A percentile compares a stretch with the other conserved stretches of the same genome.
These are phyloP conservation scores for Fusarium solani-melongenae DNA, from an alignment of 2,329 filamentous ascomycete genomes.

Conservation along the genomic window DNA sequence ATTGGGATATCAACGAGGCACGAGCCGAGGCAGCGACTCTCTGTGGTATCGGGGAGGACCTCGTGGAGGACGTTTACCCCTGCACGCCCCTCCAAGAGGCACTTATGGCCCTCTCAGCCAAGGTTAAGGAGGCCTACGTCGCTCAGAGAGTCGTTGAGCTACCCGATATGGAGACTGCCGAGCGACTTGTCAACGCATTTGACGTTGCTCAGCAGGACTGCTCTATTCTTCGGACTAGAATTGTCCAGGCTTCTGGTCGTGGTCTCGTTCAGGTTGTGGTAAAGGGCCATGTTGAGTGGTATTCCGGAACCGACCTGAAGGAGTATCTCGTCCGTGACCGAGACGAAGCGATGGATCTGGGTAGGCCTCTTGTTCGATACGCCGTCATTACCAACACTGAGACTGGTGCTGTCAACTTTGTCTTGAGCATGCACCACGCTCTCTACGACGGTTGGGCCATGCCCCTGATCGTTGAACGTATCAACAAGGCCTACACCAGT, in stretches of 20 bases:
- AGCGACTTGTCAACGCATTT: conserved; percentile 56
- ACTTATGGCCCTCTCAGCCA: conserved; percentile 63
- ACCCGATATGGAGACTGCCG: conserved; percentile 48
- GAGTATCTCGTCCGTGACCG: conserved; percentile 56
- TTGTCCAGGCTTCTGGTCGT: conserved; percentile 56
- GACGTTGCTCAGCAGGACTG: conserved; percentile 51
- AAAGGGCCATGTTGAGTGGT: conserved; percentile 51
- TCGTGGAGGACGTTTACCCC: conserved; percentile 64
- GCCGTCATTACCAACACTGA: conserved; percentile 52
- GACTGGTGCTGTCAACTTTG: conserved; percentile 54
- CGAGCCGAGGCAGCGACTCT: conserved; percentile 52
- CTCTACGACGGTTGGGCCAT: conserved; percentile 67
- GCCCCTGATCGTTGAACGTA: conserved; percentile 60
- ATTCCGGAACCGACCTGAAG: conserved; percentile 48
- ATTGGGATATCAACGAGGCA: conserved; percentile 50
- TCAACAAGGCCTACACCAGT: conserved; percentile 57
- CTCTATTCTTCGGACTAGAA: conserved; percentile 60
- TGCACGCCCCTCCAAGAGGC: conserved; percentile 66
- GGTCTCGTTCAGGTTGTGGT: conserved; percentile 62
- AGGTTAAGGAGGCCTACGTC: conserved; percentile 63
- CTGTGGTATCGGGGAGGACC: conserved; percentile 49
- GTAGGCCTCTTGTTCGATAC: conserved; percentile 58
- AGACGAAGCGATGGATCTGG: conserved; percentile 56
- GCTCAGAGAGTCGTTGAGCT: conserved; percentile 61
- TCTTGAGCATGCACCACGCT: conserved; percentile 67